A percentile compares a stretch with the other conserved stretches of the same genome.
phyloP scores from a whole-genome alignment of 2,329 filamentous ascomycete genomes.

The Pseudogymnoascus verrucosus region DNA sequence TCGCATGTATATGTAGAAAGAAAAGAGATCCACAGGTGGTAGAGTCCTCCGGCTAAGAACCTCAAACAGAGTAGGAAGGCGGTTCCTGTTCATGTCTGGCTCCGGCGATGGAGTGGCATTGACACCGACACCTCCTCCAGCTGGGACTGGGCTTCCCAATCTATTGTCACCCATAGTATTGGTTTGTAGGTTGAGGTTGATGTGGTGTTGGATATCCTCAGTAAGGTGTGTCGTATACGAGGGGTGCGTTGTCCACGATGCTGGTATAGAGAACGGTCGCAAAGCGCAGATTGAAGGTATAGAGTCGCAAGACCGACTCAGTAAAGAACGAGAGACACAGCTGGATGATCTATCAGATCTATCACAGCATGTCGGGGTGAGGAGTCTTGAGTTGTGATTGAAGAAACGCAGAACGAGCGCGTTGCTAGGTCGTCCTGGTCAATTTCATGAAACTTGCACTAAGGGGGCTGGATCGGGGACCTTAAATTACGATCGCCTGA shows the following conservation, averaged over 20 bases:
- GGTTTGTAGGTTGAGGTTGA: background rate
- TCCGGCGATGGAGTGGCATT: constrained; percentile 41
- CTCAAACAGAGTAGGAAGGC: constrained; percentile 90
- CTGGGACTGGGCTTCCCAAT: background rate
- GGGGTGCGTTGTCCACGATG: background rate
- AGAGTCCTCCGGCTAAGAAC: constrained; percentile 90
- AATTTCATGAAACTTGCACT: constrained; percentile 7
- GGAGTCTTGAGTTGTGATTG: background rate
- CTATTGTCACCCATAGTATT: background rate
- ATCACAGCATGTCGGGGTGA: background rate
- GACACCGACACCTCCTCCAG: background rate
- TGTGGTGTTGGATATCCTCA: background rate
- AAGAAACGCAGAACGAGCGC: constrained; percentile 2
- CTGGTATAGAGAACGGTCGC: background rate
- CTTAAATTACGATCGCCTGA: constrained; percentile 6
- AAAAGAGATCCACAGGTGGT: constrained; percentile 92
- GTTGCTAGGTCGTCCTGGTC: background rate
- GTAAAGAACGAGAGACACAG: background rate
- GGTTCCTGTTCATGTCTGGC: constrained; percentile 62
- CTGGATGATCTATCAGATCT: constrained; percentile 2
- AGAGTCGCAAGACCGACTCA: background rate
- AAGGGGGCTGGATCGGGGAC: constrained; percentile 2
- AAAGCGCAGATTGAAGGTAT: background rate
- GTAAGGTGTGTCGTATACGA: background rate
- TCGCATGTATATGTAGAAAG: constrained; percentile 99